Evolutionary conservation across 768 basidiomycete genomes (phyloP).

Genomic region (Rhodotorula toruloides): DNA sequence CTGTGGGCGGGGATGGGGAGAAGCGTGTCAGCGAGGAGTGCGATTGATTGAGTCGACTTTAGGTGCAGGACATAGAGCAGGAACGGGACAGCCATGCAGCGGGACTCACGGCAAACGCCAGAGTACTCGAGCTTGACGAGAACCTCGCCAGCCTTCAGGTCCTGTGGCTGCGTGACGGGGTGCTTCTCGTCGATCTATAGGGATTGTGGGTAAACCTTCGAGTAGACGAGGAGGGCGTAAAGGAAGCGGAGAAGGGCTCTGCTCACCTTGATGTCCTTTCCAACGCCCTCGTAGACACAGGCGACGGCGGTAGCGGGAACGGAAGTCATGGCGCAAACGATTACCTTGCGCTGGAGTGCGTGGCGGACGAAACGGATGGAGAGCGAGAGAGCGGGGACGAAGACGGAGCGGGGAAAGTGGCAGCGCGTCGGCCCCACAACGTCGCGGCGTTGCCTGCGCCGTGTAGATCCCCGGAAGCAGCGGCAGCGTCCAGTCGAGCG

Average conservation of each 20-base stretch:
- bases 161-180: slow-evolving; percentile 34
- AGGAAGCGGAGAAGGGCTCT: neutral
- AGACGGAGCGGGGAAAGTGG: no score
- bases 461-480: no score
- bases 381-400: no score
- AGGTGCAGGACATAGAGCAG: neutral
- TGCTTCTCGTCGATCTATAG: slow-evolving; percentile 14
- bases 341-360: no score
- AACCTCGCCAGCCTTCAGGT: slow-evolving; percentile 38
- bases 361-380: no score
- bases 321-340: neutral
- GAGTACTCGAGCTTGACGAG: slow-evolving; percentile 27
- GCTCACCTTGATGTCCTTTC: neutral
- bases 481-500: no score
- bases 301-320: neutral
- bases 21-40: neutral
- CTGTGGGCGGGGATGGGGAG: neutral
- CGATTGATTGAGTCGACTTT: neutral
- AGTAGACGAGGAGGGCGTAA: no score
- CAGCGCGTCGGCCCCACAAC: no score
- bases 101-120: slow-evolving; percentile 14
- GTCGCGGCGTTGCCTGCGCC: no score
- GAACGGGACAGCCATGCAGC: no score
- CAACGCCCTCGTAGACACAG: neutral
- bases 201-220: neutral